A percentile compares a stretch with the other conserved stretches of the same genome.
These are phyloP conservation scores for Phytophthora ohioensis DNA, from an alignment of 352 stramenopile genomes.

Conservation along the genomic window DNA sequence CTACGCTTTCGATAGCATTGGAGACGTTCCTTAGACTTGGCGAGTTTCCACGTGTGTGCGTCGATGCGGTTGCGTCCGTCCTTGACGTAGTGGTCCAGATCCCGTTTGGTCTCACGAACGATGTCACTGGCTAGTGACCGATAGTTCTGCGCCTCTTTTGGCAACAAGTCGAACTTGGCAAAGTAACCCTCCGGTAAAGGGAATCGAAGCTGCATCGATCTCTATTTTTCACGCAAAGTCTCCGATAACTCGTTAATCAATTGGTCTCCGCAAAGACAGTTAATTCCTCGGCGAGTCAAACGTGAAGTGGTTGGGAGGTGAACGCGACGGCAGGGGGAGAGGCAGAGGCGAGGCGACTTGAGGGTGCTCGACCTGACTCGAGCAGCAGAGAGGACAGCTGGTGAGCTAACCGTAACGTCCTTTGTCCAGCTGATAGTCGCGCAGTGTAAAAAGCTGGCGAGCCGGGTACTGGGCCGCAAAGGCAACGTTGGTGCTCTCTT, in stretches of 20 bases:
- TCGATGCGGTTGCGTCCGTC: conserved; percentile 69
- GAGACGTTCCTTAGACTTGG: conserved; percentile 72
- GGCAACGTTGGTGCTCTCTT: conserved; percentile 27
- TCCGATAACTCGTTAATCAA: conserved; percentile 16
- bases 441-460: conserved; percentile 34
- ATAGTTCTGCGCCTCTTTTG: conserved; percentile 61
- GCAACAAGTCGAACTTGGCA: conserved; percentile 72
- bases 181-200: conserved; percentile 75
- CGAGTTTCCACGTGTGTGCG: conserved; percentile 69
- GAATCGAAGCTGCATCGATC: conserved; percentile 69
- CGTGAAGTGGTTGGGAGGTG: conserved; percentile 35
- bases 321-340: conserved; percentile 11
- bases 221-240: conserved; percentile 7
- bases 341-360: conserved; percentile 34
- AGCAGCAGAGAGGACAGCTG: conserved; percentile 39
- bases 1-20: conserved; percentile 64
- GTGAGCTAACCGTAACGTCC: conserved; percentile 20
- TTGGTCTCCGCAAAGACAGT: conserved; percentile 22
- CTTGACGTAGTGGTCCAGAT: conserved; percentile 65
- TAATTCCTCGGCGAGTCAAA: conserved; percentile 32
- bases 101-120: conserved; percentile 65
- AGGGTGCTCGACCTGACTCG: conserved; percentile 17
- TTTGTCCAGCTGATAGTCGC: conserved; percentile 15
- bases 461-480: conserved; percentile 26
- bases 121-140: conserved; percentile 68